A percentile compares a stretch with the other conserved stretches of the same genome.
Conservation (phyloP, 805 yeast genomes). For the Cyberlindnera americana region DNA sequence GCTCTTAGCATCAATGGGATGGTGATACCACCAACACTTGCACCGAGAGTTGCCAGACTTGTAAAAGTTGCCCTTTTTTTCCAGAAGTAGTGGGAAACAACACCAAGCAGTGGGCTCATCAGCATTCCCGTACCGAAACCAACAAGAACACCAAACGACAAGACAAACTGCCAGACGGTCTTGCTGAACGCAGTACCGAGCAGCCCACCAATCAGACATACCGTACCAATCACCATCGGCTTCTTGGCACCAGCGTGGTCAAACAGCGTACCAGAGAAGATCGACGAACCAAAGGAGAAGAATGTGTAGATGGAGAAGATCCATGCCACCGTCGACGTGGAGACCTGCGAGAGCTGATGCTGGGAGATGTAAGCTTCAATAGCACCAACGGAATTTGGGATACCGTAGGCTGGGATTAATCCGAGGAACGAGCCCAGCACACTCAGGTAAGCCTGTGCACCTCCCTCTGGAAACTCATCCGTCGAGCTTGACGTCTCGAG, state of each 20-base stretch:
- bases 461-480: constrained; percentile 49
- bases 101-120: constrained; percentile 48
- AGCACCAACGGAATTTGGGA: constrained; percentile 56
- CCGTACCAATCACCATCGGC: constrained; percentile 36
- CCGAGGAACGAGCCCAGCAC: constrained; percentile 57
- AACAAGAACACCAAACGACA: constrained; percentile 46
- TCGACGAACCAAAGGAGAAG: constrained; percentile 28
- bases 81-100: constrained; percentile 49
- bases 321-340: constrained; percentile 52
- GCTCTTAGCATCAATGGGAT: constrained; percentile 45
- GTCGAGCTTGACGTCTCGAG: too few relatives aligned
- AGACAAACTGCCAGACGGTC: constrained; percentile 45
- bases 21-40: constrained; percentile 49
- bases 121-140: constrained; percentile 43
- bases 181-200: constrained; percentile 42
- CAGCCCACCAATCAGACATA: constrained; percentile 35
- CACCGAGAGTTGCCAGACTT: constrained; percentile 46
- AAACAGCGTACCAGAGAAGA: constrained; percentile 43
- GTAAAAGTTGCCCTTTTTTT: constrained; percentile 40
- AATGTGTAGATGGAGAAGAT: constrained; percentile 39
- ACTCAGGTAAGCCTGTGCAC: constrained; percentile 46
- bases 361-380: constrained; percentile 53
- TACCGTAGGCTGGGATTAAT: constrained; percentile 48
- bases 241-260: constrained; percentile 41
- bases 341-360: constrained; percentile 44